These are phyloP conservation scores for Coniochaeta prunicola DNA, from an alignment of 2,329 filamentous ascomycete genomes.

Conservation along the genomic window DNA sequence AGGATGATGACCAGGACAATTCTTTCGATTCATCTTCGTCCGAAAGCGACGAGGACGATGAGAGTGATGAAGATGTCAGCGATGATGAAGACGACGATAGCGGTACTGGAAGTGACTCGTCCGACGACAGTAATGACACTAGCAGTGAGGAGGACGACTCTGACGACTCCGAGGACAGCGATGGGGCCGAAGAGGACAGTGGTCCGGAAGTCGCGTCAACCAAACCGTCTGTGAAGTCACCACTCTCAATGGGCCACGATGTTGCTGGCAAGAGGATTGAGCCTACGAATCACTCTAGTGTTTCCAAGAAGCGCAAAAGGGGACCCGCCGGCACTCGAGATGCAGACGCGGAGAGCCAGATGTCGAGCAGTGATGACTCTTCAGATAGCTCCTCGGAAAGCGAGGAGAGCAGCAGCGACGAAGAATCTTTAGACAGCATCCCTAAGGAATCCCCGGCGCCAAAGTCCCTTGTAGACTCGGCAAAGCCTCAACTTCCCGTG, in stretches of 20 bases:
- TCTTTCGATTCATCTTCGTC: constrained; percentile 6
- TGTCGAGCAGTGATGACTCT: neutral
- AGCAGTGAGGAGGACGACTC: constrained; percentile 4
- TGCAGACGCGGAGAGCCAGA: neutral
- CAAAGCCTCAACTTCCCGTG: neutral
- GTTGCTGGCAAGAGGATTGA: neutral
- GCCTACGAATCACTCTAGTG: neutral
- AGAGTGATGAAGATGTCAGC: constrained; percentile 10
- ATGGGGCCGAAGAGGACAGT: constrained; percentile 7
- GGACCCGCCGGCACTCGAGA: neutral
- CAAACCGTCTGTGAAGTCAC: neutral
- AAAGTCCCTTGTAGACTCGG: neutral
- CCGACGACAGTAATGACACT: constrained; percentile 5
- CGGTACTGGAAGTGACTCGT: constrained; percentile 4
- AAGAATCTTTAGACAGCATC: neutral
- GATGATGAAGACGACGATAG: constrained; percentile 14
- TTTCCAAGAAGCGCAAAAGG: neutral
- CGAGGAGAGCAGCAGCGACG: constrained; percentile 1
- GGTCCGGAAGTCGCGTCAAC: constrained; percentile 1
- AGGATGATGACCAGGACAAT: neutral
- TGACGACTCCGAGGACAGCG: constrained; percentile 4
- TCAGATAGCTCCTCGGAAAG: neutral
- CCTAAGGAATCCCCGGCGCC: neutral
- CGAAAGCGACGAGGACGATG: constrained; percentile 12
- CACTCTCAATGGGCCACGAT: constrained; percentile 10